These are phyloP conservation scores for Suhomyces emberorum DNA, from an alignment of 805 yeast genomes.

Conservation along the genomic window DNA sequence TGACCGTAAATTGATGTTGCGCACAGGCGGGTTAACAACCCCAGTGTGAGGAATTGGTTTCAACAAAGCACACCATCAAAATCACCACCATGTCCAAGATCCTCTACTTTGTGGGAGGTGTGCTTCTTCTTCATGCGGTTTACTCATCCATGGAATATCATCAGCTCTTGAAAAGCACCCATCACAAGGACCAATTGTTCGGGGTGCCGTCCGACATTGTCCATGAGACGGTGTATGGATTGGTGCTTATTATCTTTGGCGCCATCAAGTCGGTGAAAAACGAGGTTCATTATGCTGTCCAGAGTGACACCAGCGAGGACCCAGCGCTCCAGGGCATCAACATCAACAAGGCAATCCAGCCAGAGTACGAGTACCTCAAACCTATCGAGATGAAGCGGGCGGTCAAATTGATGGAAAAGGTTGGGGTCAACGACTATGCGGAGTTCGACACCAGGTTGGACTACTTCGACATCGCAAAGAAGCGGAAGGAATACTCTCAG, in stretches of 20 bases:
- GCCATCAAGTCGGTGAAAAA: conserved; percentile 31
- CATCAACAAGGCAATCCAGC: conserved; percentile 15
- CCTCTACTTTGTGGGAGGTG: conserved; percentile 11
- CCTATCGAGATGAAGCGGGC: conserved; percentile 49
- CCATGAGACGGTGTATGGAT: conserved; percentile 49
- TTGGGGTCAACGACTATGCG: conserved; percentile 48
- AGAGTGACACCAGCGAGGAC: conserved; percentile 8
- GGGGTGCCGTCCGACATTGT: conserved; percentile 43
- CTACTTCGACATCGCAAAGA: conserved; percentile 47
- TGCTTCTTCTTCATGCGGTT: conserved; percentile 44
- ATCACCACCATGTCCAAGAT: conserved; percentile 5
- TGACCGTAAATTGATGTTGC: too few relatives aligned
- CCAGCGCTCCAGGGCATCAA: conserved; percentile 7
- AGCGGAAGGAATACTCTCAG: conserved; percentile 42
- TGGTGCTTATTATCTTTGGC: conserved; percentile 40
- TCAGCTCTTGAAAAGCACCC: conserved; percentile 28
- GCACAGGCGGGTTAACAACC: background rate
- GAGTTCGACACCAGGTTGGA: conserved; percentile 48
- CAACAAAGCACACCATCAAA: background rate
- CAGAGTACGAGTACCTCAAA: conserved; percentile 34
- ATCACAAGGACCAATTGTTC: conserved; percentile 15
- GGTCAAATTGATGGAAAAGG: conserved; percentile 42
- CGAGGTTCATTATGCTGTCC: conserved; percentile 7
- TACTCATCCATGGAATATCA: conserved; percentile 54
- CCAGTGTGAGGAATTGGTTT: too few relatives aligned